phyloP scores from a whole-genome alignment of 2,329 filamentous ascomycete genomes.

The Diaporthe destruens region DNA sequence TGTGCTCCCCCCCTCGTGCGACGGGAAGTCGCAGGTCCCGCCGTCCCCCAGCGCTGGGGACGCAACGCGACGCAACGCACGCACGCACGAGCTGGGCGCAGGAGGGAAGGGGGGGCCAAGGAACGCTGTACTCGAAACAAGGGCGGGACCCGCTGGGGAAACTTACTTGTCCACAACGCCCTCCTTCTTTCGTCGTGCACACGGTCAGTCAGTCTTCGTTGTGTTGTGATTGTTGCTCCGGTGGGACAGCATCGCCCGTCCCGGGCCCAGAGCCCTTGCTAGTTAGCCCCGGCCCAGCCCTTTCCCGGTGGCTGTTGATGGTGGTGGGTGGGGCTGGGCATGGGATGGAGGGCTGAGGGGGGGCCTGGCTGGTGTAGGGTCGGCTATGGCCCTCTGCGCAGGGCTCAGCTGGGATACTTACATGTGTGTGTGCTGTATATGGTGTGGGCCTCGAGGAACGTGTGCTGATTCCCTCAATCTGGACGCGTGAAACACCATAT shows the following conservation, averaged over 20 bases:
- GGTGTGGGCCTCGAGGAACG: too few species aligned
- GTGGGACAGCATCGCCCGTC: conserved; percentile 26
- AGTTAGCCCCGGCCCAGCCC: not conserved
- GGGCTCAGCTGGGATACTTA: not conserved
- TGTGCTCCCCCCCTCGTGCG: conserved; percentile 31
- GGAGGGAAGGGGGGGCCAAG: not conserved
- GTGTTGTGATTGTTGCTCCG: not conserved
- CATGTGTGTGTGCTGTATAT: too few species aligned
- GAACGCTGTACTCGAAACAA: conserved; percentile 41
- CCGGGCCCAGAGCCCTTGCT: not conserved
- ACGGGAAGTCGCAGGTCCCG: conserved; percentile 32
- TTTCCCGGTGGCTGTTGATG: not conserved
- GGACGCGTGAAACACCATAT: conserved; percentile 13
- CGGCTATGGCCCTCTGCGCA: not conserved
- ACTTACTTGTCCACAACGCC: conserved; percentile 9
- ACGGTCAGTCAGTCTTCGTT: too few species aligned
- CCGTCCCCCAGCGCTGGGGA: conserved; percentile 17
- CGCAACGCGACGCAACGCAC: too few species aligned
- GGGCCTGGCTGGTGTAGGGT: conserved; percentile 1
- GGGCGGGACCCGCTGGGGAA: conserved; percentile 10
- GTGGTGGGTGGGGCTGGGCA: not conserved
- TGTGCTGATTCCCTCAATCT: conserved; percentile 9
- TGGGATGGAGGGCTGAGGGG: too few species aligned
- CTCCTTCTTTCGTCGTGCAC: not conserved
- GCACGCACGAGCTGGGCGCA: conserved; percentile 31